Conservation (phyloP, 2,329 filamentous ascomycete species). For the Aspergillus glaucus region DNA sequence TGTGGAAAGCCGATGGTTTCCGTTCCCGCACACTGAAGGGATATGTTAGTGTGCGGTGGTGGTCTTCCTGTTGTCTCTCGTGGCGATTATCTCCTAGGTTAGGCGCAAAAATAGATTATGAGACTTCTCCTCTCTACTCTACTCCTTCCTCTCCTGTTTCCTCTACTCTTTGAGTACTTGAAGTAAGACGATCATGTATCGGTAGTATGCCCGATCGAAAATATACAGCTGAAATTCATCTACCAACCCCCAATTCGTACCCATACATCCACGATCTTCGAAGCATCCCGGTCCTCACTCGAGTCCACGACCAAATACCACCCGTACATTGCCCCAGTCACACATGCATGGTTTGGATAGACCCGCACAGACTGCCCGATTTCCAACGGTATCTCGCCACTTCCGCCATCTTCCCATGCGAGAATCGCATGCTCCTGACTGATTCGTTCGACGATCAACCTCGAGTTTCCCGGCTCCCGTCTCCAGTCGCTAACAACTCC, state of each 20-base stretch:
- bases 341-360: constrained; percentile 78
- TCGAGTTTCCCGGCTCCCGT: constrained; percentile 33
- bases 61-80: no score
- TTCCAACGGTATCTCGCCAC: constrained; percentile 41
- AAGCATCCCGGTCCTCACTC: constrained; percentile 45
- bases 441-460: constrained; percentile 65
- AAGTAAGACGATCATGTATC: no score
- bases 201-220: no score
- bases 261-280: constrained; percentile 71
- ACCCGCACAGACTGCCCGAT: constrained; percentile 64
- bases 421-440: constrained; percentile 75
- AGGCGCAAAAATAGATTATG: no score
- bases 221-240: neutral
- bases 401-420: constrained; percentile 48
- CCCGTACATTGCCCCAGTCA: constrained; percentile 63
- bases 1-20: no score
- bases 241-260: constrained; percentile 34
- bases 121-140: no score
- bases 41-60: no score
- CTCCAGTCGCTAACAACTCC: constrained; percentile 61
- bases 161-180: no score
- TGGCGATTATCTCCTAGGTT: no score
- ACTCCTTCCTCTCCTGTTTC: no score
- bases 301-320: constrained; percentile 72
- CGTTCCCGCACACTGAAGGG: no score